phyloP scores from a whole-genome alignment of 179 eudicot genomes.

The Sideroxylon spinosum region DNA sequence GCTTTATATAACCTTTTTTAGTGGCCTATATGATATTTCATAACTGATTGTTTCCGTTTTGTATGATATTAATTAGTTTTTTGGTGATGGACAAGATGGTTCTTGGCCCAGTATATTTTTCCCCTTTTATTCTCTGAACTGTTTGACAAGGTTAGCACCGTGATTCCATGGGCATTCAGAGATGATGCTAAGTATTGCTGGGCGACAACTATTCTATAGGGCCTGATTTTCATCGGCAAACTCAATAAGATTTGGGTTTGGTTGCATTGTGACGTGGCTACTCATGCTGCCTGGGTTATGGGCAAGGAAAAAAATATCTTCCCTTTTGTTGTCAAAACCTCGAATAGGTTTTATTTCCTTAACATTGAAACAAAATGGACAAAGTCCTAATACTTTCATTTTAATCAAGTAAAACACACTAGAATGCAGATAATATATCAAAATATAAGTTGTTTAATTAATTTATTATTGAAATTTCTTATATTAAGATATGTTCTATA shows the following conservation, averaged over 20 bases:
- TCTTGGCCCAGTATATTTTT: neutral
- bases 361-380: no score
- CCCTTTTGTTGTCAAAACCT: no score
- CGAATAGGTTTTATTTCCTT: no score
- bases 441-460: no score
- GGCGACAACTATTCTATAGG: neutral
- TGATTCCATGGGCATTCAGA: neutral
- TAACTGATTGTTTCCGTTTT: neutral
- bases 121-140: neutral
- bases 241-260: neutral
- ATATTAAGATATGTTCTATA: no score
- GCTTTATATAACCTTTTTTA: neutral
- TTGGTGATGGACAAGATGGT: neutral
- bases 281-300: neutral
- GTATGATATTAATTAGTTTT: neutral
- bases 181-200: slow-evolving; percentile 1
- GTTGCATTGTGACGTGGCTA: slow-evolving; percentile 5
- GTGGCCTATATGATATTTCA: neutral
- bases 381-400: no score
- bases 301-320: no score
- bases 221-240: neutral
- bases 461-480: no score
- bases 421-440: no score
- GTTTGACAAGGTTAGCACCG: neutral
- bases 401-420: no score